Evolutionary conservation across 208 protist species (phyloP).

Genomic region (Crithidia sp.): DNA sequence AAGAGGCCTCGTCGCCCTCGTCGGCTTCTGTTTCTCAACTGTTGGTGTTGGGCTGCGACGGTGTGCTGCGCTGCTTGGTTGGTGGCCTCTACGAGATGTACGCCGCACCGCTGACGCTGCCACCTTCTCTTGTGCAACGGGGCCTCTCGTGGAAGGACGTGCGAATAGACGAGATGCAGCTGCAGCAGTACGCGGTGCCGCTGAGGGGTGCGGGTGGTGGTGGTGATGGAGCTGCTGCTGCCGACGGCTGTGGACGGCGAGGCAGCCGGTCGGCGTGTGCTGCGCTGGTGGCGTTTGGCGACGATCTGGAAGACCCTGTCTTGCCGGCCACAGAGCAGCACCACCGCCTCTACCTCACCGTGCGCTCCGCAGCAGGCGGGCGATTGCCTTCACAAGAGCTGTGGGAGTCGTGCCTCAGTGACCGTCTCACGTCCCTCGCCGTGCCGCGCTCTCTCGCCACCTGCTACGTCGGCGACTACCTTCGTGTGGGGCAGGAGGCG

Average conservation of each 20-base stretch:
- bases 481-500: conserved; percentile 36
- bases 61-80: conserved; percentile 54
- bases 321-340: conserved; percentile 16
- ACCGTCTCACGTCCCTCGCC: conserved; percentile 31
- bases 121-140: neutral
- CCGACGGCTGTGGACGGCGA: too few relatives aligned
- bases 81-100: conserved; percentile 71
- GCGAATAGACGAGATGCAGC: conserved; percentile 17
- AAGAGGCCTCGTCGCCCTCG: neutral
- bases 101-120: conserved; percentile 28
- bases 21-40: conserved; percentile 41
- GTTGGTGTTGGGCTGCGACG: conserved; percentile 51
- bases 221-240: neutral
- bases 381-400: conserved; percentile 11
- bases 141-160: conserved; percentile 12
- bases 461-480: conserved; percentile 61
- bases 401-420: conserved; percentile 36
- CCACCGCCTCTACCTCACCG: conserved; percentile 17
- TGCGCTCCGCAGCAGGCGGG: neutral
- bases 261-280: neutral
- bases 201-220: neutral
- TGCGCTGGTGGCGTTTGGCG: conserved; percentile 8
- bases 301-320: conserved; percentile 5
- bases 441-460: conserved; percentile 33
- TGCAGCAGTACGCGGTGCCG: conserved; percentile 14